Percentiles rank a stretch among this genome's conserved stretches.
phyloP scores from a whole-genome alignment of 768 basidiomycete genomes.

The Candolleomyces aberdarensis region DNA sequence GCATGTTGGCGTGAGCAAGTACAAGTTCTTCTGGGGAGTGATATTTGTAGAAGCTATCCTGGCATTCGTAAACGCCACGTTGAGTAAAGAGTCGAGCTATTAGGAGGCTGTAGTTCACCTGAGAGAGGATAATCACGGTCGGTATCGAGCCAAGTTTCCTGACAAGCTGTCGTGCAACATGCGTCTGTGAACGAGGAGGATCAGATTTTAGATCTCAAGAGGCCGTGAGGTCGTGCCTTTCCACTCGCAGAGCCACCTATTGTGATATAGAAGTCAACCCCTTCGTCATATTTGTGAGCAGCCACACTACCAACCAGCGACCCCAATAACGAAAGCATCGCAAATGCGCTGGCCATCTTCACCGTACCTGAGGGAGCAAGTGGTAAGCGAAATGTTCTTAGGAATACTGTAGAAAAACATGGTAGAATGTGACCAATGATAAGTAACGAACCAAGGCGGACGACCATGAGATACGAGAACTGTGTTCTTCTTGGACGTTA shows the following conservation, averaged over 20 bases:
- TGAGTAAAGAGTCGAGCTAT: not conserved
- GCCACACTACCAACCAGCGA: slow-evolving; percentile 60
- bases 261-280: not conserved
- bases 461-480: slow-evolving; percentile 81
- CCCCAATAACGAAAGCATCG: slow-evolving; percentile 81
- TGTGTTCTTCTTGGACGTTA: slow-evolving; percentile 64
- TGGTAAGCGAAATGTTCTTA: too few relatives aligned
- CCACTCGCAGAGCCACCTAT: slow-evolving; percentile 84
- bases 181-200: slow-evolving; percentile 49
- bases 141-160: slow-evolving; percentile 79
- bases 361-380: slow-evolving; percentile 55
- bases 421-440: slow-evolving; percentile 10
- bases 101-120: slow-evolving; percentile 40
- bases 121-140: slow-evolving; percentile 87
- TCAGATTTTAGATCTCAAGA: not conserved
- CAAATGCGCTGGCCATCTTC: slow-evolving; percentile 66
- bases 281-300: not conserved
- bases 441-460: slow-evolving; percentile 64
- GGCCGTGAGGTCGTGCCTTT: slow-evolving; percentile 48
- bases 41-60: slow-evolving; percentile 94
- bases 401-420: slow-evolving; percentile 1
- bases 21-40: slow-evolving; percentile 77
- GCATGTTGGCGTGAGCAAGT: slow-evolving; percentile 76
- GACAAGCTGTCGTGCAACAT: slow-evolving; percentile 82
- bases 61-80: not conserved